Conservation (phyloP, 2,329 filamentous ascomycete genomes). For the Aureobasidium mangrovei region DNA sequence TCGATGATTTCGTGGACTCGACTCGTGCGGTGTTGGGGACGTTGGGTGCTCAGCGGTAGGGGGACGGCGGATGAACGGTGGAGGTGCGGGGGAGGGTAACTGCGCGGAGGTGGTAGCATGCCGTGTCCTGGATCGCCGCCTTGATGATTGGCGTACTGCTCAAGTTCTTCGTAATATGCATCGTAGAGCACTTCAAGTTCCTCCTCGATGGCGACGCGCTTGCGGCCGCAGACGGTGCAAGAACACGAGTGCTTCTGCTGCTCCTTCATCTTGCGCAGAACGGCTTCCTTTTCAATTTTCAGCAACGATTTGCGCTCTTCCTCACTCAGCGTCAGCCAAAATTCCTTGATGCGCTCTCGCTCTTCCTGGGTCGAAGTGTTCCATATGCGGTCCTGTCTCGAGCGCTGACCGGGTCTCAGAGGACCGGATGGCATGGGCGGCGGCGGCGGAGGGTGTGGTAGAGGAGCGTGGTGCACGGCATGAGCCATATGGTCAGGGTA, state of each 20-base stretch:
- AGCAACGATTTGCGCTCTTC: conserved; percentile 91
- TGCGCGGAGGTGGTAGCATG: conserved; percentile 57
- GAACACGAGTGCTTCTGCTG: conserved; percentile 99
- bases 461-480: conserved; percentile 22
- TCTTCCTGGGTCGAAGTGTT: conserved; percentile 92
- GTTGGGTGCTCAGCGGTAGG: conserved; percentile 46
- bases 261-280: conserved; percentile 98
- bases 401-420: conserved; percentile 35
- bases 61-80: conserved; percentile 45
- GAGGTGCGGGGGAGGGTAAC: conserved; percentile 22
- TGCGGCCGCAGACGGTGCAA: conserved; percentile 92
- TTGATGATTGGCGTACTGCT: conserved; percentile 87
- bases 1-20: conserved; percentile 62
- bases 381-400: conserved; percentile 77
- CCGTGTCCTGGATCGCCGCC: conserved; percentile 54
- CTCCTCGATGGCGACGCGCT: conserved; percentile 94
- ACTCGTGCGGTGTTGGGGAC: conserved; percentile 58
- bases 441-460: conserved; percentile 34
- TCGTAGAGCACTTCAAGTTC: conserved; percentile 96
- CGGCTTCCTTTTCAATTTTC: conserved; percentile 97
- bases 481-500: conserved; percentile 4
- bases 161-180: conserved; percentile 95
- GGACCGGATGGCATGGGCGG: conserved; percentile 36
- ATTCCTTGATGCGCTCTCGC: conserved; percentile 93
- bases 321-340: conserved; percentile 91